phyloP scores from a whole-genome alignment of 345 rosid species.

The Salix suchowensis region DNA sequence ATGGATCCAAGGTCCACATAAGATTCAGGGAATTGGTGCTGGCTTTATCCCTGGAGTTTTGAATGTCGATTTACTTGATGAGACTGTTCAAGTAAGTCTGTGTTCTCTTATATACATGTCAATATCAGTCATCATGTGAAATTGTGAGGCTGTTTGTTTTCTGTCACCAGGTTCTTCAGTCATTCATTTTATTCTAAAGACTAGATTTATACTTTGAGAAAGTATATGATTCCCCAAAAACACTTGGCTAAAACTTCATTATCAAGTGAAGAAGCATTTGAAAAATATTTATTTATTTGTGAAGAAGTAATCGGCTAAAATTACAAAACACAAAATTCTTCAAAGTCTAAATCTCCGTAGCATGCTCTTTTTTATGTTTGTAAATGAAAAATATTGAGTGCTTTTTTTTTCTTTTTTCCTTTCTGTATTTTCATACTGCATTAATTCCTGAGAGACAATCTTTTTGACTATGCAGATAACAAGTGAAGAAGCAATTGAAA shows the following conservation, averaged over 20 bases:
- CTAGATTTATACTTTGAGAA: neutral
- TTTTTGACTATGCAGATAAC: constrained; percentile 30
- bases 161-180: neutral
- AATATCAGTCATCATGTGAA: neutral
- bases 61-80: constrained; percentile 64
- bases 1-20: constrained; percentile 64
- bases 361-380: neutral
- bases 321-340: neutral
- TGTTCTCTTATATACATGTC: neutral
- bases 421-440: neutral
- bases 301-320: no score
- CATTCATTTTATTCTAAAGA: neutral
- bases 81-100: constrained; percentile 70
- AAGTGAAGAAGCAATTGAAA: constrained; percentile 47
- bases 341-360: neutral
- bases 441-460: neutral
- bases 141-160: neutral
- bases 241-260: neutral
- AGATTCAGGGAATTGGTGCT: constrained; percentile 96
- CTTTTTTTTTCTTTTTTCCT: neutral
- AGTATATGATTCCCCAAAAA: neutral
- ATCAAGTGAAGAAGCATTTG: no score
- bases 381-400: neutral
- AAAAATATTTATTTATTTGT: no score
- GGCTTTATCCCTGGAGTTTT: constrained; percentile 85